These are phyloP conservation scores for Puccinia brachypodii DNA, from an alignment of 1,284 basidiomycete species.

Conservation along the genomic window DNA sequence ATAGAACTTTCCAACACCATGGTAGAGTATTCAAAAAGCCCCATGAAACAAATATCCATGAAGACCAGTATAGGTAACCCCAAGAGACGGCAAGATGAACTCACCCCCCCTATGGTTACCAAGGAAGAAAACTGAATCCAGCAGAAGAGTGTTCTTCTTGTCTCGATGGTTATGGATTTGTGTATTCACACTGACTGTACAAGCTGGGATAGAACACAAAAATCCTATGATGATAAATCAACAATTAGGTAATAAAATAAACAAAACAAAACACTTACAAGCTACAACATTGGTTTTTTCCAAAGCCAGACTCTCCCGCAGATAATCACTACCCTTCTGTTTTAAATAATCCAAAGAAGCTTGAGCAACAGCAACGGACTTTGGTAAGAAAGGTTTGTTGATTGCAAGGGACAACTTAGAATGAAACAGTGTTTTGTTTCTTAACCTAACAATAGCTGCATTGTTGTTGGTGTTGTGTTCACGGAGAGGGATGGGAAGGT, in stretches of 20 bases:
- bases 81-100: not conserved
- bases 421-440: not conserved
- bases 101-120: not conserved
- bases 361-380: not conserved
- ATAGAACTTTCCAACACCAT: not conserved
- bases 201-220: not conserved
- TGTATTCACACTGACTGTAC: not conserved
- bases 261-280: not conserved
- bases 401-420: not conserved
- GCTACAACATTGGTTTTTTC: not conserved
- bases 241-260: not conserved
- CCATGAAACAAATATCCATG: not conserved
- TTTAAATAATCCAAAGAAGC: not conserved
- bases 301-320: not conserved
- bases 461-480: not conserved
- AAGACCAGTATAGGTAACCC: not conserved
- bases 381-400: not conserved
- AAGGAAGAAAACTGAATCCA: conserved; percentile 2
- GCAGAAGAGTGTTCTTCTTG: not conserved
- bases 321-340: not conserved
- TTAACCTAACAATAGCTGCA: not conserved
- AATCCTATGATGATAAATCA: not conserved
- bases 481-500: too few species aligned
- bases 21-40: not conserved
- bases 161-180: not conserved